These are phyloP conservation scores for Vitis cinerea DNA, from an alignment of 164 flowering plant species.

Conservation along the genomic window DNA sequence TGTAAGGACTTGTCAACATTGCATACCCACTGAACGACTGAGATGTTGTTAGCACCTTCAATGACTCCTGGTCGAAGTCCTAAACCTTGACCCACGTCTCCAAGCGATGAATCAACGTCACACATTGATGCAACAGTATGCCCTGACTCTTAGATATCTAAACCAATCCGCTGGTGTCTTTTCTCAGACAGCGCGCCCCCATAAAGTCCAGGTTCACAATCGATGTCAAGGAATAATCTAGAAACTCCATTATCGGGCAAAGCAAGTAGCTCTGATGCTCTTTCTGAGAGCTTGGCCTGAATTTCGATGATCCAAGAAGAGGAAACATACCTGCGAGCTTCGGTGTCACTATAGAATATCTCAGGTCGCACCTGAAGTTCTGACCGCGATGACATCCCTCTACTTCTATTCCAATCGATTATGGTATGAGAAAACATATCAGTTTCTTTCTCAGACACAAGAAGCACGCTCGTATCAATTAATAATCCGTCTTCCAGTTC, in stretches of 20 bases:
- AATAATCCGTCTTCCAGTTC: too few species aligned
- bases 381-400: slow-evolving; percentile 57
- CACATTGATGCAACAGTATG: slow-evolving; percentile 84
- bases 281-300: too few species aligned
- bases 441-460: too few species aligned
- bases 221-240: slow-evolving; percentile 76
- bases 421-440: too few species aligned
- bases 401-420: too few species aligned
- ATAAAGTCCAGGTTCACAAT: slow-evolving; percentile 97
- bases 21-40: slow-evolving; percentile 60
- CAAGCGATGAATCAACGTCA: slow-evolving; percentile 79
- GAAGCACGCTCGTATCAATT: too few species aligned
- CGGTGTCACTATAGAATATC: slow-evolving; percentile 77
- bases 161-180: slow-evolving; percentile 93
- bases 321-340: slow-evolving; percentile 90
- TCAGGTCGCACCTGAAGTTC: slow-evolving; percentile 91
- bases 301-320: slow-evolving; percentile 27
- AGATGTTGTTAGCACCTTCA: slow-evolving; percentile 95
- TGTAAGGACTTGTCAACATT: slow-evolving; percentile 51
- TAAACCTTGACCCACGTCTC: slow-evolving; percentile 97
- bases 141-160: slow-evolving; percentile 30
- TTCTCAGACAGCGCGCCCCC: slow-evolving; percentile 82
- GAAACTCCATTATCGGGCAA: too few species aligned
- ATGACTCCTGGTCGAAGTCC: slow-evolving; percentile 79
- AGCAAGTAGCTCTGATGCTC: too few species aligned